These are phyloP conservation scores for Blastobotrys americana DNA, from an alignment of 805 yeast genomes.

Conservation along the genomic window DNA sequence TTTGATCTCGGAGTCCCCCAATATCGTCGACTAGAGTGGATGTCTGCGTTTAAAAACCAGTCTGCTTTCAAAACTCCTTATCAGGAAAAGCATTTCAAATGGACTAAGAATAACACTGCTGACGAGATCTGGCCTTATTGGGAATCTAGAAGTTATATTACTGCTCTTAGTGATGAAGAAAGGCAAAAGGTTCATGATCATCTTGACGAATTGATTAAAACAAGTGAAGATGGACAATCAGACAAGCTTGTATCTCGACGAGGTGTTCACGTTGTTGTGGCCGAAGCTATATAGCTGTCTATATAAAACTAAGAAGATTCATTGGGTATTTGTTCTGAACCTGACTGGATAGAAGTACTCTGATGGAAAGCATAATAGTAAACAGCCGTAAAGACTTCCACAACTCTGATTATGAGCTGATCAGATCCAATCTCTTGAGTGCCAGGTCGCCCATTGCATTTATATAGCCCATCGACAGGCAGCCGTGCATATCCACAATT, in stretches of 20 bases:
- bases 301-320: too few species aligned
- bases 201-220: slow-evolving; percentile 29
- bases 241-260: slow-evolving; percentile 14
- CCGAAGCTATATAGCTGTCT: too few species aligned
- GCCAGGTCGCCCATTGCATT: too few species aligned
- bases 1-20: slow-evolving; percentile 48
- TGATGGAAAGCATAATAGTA: too few species aligned
- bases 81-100: slow-evolving; percentile 29
- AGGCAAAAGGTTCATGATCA: slow-evolving; percentile 29
- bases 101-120: slow-evolving; percentile 29
- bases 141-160: slow-evolving; percentile 50
- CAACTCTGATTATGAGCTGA: too few species aligned
- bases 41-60: slow-evolving; percentile 31
- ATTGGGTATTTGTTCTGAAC: too few species aligned
- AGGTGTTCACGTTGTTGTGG: slow-evolving; percentile 26
- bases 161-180: slow-evolving; percentile 36
- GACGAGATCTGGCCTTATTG: slow-evolving; percentile 40
- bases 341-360: too few species aligned
- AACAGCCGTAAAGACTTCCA: too few species aligned
- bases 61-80: slow-evolving; percentile 32
- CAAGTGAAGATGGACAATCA: slow-evolving; percentile 8
- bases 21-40: slow-evolving; percentile 46
- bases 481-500: too few species aligned
- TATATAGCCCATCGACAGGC: too few species aligned
- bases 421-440: too few species aligned